Evolutionary conservation across 495 filamentous ascomycete genomes (phyloP), one percentile per base, ranked within the genome.

Genomic region (Tuber calosporum): DNA sequence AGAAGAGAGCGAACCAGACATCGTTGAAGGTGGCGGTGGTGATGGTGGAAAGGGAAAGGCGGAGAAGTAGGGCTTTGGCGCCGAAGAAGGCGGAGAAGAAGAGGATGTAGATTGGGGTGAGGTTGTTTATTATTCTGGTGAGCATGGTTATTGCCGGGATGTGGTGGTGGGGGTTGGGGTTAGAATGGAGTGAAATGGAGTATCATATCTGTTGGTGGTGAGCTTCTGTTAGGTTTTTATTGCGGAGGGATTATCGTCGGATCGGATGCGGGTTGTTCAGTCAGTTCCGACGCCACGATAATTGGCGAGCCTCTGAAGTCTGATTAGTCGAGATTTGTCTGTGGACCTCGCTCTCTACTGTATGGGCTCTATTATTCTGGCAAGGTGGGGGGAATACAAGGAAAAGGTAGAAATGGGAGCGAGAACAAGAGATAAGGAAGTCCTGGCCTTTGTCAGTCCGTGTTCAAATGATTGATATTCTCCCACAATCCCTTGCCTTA

Each of bases 1-100:
- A 79, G 95, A 88, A 70, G 95, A 82, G 80, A 85, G 87, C 78
- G 83, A 81, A 72, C 81, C 82, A 71, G 82, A 76, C 85, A 88
- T 89, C 26, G 22, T 69, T 26, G 42, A 19, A 66, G 19, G 66
- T 39, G 9, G 68, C 45, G 30, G 15, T 19, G 40, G 17, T n/a
- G n/a, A n/a, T 39, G 15, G 37, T 34, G 30, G 40, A 7, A 34
- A 34, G 13, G 34, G 3, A 15, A 4, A 69, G 34, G 30, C 13
- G 67, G 9, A 30, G 40, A 34, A 34, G 8, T 4, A 69, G 34
- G 30, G 67, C 40, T 69, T 39, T 38, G 67, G n/a, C 9, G 11
- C 37, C 37, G 34, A 69, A 69, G 30, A 69, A 13, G 53, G 53
- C 11, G 53, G n/a, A 62, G 53, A 62, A 13, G 53, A 62, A 11